phyloP scores from a whole-genome alignment of 2,329 filamentous ascomycete genomes.

The Tolypocladium ophioglossoides region DNA sequence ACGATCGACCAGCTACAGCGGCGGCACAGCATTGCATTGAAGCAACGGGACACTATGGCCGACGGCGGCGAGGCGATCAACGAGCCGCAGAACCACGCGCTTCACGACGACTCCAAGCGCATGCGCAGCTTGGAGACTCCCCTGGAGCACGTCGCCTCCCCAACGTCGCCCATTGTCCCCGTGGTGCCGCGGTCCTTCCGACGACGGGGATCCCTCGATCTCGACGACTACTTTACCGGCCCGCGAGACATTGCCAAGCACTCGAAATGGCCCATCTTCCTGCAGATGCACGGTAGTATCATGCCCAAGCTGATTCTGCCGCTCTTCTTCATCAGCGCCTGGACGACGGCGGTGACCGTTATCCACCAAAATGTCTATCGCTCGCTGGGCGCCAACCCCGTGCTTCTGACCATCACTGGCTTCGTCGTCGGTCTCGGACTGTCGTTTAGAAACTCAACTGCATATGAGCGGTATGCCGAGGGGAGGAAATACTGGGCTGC shows the following conservation, averaged over 20 bases:
- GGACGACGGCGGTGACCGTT: slow-evolving; percentile 55
- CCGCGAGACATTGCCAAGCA: slow-evolving; percentile 62
- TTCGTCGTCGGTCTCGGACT: slow-evolving; percentile 73
- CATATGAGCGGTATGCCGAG: slow-evolving; percentile 63
- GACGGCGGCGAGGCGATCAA: not conserved
- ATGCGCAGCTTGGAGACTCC: not conserved
- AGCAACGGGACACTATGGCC: not conserved
- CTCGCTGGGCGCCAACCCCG: slow-evolving; percentile 21
- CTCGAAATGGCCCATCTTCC: slow-evolving; percentile 66
- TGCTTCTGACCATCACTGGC: slow-evolving; percentile 64
- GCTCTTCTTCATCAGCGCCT: slow-evolving; percentile 47
- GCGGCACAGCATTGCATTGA: not conserved
- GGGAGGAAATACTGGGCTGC: slow-evolving; percentile 54
- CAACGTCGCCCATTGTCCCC: not conserved
- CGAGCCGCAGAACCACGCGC: not conserved
- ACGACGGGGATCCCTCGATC: slow-evolving; percentile 28
- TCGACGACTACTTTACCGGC: slow-evolving; percentile 53
- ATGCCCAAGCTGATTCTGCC: slow-evolving; percentile 65
- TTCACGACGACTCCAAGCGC: not conserved
- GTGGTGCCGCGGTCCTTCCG: slow-evolving; percentile 3
- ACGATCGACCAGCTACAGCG: not conserved
- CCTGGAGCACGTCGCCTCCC: not conserved
- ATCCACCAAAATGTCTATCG: slow-evolving; percentile 35
- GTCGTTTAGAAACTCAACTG: slow-evolving; percentile 66
- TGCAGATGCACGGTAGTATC: slow-evolving; percentile 68